Conservation (phyloP, 768 basidiomycete genomes). For the Mycena polygramma region DNA sequence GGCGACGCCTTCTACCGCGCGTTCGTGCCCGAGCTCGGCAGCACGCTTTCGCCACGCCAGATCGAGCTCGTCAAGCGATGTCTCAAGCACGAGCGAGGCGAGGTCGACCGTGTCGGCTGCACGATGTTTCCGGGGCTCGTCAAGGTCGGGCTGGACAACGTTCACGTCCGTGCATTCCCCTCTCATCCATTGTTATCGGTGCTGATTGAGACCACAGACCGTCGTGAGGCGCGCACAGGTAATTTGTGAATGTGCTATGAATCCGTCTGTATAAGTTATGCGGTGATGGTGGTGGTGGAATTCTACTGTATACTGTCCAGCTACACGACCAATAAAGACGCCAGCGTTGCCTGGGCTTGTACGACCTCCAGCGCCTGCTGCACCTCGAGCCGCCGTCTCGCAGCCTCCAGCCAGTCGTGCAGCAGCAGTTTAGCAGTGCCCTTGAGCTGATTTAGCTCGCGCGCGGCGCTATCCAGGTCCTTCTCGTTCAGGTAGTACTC, state of each 20-base stretch:
- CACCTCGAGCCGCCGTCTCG: conserved; percentile 88
- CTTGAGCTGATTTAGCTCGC: conserved; percentile 91
- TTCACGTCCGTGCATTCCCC: conserved; percentile 17
- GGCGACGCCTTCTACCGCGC: conserved; percentile 88
- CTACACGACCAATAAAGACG: conserved; percentile 83
- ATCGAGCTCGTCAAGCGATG: conserved; percentile 90
- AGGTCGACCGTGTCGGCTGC: conserved; percentile 81
- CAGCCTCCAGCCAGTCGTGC: conserved; percentile 93
- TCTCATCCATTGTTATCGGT: neutral
- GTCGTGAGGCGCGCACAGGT: conserved; percentile 89
- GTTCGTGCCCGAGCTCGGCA: conserved; percentile 87
- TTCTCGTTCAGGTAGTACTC: conserved; percentile 93
- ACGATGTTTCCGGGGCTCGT: conserved; percentile 92
- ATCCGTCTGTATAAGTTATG: conserved; percentile 23
- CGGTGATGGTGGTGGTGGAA: conserved; percentile 2
- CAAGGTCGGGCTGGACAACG: conserved; percentile 62
- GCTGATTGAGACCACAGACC: conserved; percentile 50
- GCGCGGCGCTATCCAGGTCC: conserved; percentile 89
- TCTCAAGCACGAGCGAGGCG: conserved; percentile 79
- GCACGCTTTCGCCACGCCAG: conserved; percentile 78
- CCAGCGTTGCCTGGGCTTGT: conserved; percentile 86
- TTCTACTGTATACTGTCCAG: conserved; percentile 44
- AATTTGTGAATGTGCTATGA: conserved; percentile 85
- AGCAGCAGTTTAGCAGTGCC: conserved; percentile 83
- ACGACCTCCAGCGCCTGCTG: conserved; percentile 92